Evolutionary conservation across 148 eudicot species (phyloP).

Genomic region (Oxyria digyna): DNA sequence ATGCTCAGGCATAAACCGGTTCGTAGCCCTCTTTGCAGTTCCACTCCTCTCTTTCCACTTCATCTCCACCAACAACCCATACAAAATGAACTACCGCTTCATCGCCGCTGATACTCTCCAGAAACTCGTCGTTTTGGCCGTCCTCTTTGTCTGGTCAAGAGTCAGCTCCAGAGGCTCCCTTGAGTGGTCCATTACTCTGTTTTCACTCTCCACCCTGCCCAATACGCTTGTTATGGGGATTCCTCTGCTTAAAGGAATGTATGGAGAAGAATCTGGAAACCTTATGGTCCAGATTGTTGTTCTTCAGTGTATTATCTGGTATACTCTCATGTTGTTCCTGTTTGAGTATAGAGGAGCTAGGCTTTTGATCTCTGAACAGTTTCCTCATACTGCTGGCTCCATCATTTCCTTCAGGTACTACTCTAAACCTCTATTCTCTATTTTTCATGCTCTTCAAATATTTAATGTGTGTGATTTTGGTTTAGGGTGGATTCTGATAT

Average conservation of each 20-base stretch:
- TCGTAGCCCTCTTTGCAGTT: constrained; percentile 73
- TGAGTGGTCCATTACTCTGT: constrained; percentile 73
- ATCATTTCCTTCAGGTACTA: constrained; percentile 34
- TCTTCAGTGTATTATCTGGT: constrained; percentile 71
- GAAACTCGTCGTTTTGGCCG: constrained; percentile 42
- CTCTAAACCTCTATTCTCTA: background rate
- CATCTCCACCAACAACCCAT: constrained; percentile 68
- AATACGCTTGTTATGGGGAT: constrained; percentile 91
- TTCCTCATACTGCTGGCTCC: constrained; percentile 55
- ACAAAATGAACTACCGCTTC: constrained; percentile 67
- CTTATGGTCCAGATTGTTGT: constrained; percentile 90
- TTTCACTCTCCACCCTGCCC: constrained; percentile 62
- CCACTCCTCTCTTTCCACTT: constrained; percentile 75
- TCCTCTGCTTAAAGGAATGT: constrained; percentile 69
- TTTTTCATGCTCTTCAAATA: background rate
- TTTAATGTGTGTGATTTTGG: background rate
- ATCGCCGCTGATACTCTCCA: constrained; percentile 75
- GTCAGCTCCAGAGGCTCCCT: constrained; percentile 43
- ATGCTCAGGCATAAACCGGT: constrained; percentile 78
- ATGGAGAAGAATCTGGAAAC: constrained; percentile 50
- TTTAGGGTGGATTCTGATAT: constrained; percentile 53
- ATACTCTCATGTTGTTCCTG: constrained; percentile 62
- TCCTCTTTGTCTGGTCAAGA: constrained; percentile 46
- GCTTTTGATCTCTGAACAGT: constrained; percentile 55
- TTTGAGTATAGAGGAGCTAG: constrained; percentile 77